These are phyloP conservation scores for Falciphora oryzae DNA, from an alignment of 2,329 filamentous ascomycete species.

Conservation along the genomic window DNA sequence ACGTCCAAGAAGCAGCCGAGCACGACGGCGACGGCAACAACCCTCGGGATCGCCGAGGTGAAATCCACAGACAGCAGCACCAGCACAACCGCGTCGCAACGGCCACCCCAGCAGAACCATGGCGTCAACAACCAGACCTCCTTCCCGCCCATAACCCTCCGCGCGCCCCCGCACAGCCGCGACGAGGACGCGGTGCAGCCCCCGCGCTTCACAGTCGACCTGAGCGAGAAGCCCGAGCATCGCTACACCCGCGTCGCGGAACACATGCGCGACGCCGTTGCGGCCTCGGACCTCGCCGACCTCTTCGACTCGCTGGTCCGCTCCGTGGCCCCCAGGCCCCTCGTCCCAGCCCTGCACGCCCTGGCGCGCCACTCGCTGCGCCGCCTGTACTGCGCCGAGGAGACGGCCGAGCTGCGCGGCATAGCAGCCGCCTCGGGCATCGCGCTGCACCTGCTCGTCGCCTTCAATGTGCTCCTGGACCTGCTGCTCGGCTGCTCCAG, in stretches of 20 bases:
- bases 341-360: slow-evolving; percentile 10
- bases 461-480: slow-evolving; percentile 58
- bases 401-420: slow-evolving; percentile 55
- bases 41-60: neutral
- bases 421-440: slow-evolving; percentile 46
- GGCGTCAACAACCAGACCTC: no score
- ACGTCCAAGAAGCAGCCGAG: neutral
- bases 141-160: neutral
- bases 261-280: slow-evolving; percentile 15
- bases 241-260: slow-evolving; percentile 24
- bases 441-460: slow-evolving; percentile 53
- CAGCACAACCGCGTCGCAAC: no score
- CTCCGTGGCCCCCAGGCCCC: slow-evolving; percentile 2
- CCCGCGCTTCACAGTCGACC: slow-evolving; percentile 21
- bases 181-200: slow-evolving; percentile 7
- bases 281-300: slow-evolving; percentile 27
- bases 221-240: slow-evolving; percentile 20
- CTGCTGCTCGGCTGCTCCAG: slow-evolving; percentile 61
- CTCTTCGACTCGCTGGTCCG: slow-evolving; percentile 13
- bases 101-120: neutral
- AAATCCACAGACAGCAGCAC: no score
- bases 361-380: slow-evolving; percentile 42
- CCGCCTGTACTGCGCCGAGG: slow-evolving; percentile 45
- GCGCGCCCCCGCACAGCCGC: neutral
- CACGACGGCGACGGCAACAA: neutral